These are phyloP conservation scores for Trametes maxima DNA, from an alignment of 768 basidiomycete species.

Conservation along the genomic window DNA sequence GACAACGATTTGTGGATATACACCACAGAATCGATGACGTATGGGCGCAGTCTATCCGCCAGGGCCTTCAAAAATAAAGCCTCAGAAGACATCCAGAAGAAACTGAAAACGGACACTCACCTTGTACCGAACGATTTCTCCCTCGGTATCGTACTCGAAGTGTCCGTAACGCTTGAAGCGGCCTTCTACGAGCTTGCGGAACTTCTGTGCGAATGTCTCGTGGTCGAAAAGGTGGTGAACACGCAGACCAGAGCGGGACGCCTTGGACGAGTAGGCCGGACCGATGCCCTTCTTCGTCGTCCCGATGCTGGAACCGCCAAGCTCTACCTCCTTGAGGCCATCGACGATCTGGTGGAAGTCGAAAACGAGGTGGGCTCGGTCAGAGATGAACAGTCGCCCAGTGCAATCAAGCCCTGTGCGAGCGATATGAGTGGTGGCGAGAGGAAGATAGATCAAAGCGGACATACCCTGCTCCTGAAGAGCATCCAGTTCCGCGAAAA, in stretches of 20 bases:
- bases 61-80: constrained; percentile 54
- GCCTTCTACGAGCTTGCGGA: constrained; percentile 94
- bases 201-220: constrained; percentile 84
- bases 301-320: constrained; percentile 93
- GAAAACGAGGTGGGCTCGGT: constrained; percentile 96
- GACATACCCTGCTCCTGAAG: constrained; percentile 76
- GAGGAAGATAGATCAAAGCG: not conserved
- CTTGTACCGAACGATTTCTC: constrained; percentile 92
- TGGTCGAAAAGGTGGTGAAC: constrained; percentile 96
- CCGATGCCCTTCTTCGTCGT: constrained; percentile 99
- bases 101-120: constrained; percentile 39
- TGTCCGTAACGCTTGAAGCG: constrained; percentile 97
- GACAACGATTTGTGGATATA: constrained; percentile 83
- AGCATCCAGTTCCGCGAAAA: constrained; percentile 91
- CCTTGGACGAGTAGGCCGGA: constrained; percentile 97
- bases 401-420: constrained; percentile 79
- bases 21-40: constrained; percentile 84
- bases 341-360: constrained; percentile 99
- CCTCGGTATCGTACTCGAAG: constrained; percentile 98
- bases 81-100: not conserved
- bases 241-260: constrained; percentile 92
- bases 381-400: constrained; percentile 86
- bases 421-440: not conserved
- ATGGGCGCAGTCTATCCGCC: constrained; percentile 82
- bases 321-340: constrained; percentile 95